Conservation (phyloP, 108 stramenopile genomes). For the Skeletonema costatum region DNA sequence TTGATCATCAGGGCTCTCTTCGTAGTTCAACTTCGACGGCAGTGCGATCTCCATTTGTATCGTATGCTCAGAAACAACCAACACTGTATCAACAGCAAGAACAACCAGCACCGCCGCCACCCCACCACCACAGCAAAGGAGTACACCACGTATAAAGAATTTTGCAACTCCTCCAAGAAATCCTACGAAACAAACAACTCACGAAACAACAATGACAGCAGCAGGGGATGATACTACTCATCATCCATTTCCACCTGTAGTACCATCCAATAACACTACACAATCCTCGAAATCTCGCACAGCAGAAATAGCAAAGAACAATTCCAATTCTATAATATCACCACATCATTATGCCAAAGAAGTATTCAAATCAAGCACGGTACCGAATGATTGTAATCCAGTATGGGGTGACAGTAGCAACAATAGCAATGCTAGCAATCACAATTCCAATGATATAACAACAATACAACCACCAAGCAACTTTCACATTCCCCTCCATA, state of each 20-base stretch:
- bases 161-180: neutral
- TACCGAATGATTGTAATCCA: slow-evolving; percentile 68
- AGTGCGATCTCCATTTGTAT: slow-evolving; percentile 8
- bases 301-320: slow-evolving; percentile 1
- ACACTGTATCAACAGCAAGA: neutral
- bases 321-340: neutral
- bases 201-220: neutral
- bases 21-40: neutral
- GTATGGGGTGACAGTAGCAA: slow-evolving; percentile 51
- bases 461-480: neutral
- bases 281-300: neutral
- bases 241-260: neutral
- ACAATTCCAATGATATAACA: neutral
- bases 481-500: slow-evolving; percentile 64
- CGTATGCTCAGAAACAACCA: slow-evolving; percentile 1
- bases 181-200: neutral
- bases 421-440: neutral
- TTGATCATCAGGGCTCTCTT: slow-evolving; percentile 28
- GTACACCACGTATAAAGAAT: neutral
- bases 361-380: slow-evolving; percentile 51
- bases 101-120: neutral
- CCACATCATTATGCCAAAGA: slow-evolving; percentile 36
- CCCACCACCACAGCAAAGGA: neutral
- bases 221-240: neutral
- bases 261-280: neutral